A percentile compares a stretch with the other conserved stretches of the same genome.
Evolutionary conservation across 176 grass and related monocot species (phyloP).

Genomic region (Lolium rigidum): DNA sequence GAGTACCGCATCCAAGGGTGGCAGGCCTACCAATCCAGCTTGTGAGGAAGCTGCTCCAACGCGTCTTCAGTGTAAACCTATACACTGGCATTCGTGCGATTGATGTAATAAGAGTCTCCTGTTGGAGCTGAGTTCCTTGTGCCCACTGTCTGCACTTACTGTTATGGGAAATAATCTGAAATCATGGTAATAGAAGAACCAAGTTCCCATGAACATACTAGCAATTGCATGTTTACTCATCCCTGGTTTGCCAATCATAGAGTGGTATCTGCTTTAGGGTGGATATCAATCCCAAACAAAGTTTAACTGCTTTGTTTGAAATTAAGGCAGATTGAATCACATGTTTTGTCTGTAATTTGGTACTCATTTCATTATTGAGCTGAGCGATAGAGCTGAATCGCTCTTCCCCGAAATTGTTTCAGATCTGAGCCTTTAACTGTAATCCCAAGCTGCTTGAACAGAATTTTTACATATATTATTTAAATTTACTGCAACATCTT

Average conservation of each 20-base stretch:
- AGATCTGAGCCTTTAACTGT: no score
- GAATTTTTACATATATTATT: no score
- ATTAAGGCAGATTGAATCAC: no score
- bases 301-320: no score
- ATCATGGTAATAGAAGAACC: not conserved
- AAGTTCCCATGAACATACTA: not conserved
- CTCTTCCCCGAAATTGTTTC: no score
- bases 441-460: no score
- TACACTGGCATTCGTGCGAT: not conserved
- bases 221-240: not conserved
- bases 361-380: no score
- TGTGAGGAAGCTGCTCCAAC: conserved; percentile 41
- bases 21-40: conserved; percentile 74
- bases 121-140: not conserved
- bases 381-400: no score
- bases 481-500: no score
- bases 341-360: no score
- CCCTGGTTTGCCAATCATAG: not conserved
- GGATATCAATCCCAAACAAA: no score
- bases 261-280: no score
- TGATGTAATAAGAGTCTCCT: conserved; percentile 38
- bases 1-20: conserved; percentile 84
- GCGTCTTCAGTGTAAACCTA: not conserved
- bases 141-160: not conserved
- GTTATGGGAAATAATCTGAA: conserved; percentile 17